Evolutionary conservation across 768 basidiomycete genomes (phyloP).

Genomic region (Lactarius hatsudake): DNA sequence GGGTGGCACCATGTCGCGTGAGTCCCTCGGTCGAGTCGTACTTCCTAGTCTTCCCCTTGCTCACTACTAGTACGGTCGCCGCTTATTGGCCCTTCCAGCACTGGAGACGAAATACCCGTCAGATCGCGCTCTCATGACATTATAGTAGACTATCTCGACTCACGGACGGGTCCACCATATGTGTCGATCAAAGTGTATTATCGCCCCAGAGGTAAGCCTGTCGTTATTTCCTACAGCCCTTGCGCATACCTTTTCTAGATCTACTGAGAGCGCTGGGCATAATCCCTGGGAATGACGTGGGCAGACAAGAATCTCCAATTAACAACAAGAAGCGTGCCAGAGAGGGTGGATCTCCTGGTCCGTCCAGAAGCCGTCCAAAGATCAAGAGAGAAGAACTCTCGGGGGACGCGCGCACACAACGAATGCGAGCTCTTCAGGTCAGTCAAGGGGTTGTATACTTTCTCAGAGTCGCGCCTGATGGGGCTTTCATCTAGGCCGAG

Average conservation of each 20-base stretch:
- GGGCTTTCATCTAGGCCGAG: slow-evolving; percentile 4
- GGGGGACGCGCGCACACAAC: background rate
- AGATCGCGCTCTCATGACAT: background rate
- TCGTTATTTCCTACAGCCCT: background rate
- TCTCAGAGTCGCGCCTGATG: background rate
- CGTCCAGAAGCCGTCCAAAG: background rate
- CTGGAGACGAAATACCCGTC: slow-evolving; percentile 4
- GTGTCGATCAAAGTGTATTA: slow-evolving; percentile 1
- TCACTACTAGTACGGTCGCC: background rate
- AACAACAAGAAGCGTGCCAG: slow-evolving; percentile 10
- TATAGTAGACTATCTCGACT: background rate
- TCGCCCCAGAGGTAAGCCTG: slow-evolving; percentile 5
- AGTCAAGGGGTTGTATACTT: background rate
- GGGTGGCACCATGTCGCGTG: slow-evolving; percentile 14
- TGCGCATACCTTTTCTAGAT: slow-evolving; percentile 1
- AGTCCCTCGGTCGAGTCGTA: background rate
- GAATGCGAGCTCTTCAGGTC: slow-evolving; percentile 16
- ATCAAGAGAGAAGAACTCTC: slow-evolving; percentile 1
- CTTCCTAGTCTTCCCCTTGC: background rate
- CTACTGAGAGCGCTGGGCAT: slow-evolving; percentile 19
- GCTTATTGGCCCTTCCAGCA: background rate
- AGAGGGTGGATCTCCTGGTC: slow-evolving; percentile 4
- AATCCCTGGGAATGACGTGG: background rate
- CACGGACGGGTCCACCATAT: background rate
- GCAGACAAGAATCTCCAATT: background rate